Base-by-base conservation (phyloP, 2,329 filamentous ascomycete genomes). In the Stachybotrys chlorohalonatus region DNA sequence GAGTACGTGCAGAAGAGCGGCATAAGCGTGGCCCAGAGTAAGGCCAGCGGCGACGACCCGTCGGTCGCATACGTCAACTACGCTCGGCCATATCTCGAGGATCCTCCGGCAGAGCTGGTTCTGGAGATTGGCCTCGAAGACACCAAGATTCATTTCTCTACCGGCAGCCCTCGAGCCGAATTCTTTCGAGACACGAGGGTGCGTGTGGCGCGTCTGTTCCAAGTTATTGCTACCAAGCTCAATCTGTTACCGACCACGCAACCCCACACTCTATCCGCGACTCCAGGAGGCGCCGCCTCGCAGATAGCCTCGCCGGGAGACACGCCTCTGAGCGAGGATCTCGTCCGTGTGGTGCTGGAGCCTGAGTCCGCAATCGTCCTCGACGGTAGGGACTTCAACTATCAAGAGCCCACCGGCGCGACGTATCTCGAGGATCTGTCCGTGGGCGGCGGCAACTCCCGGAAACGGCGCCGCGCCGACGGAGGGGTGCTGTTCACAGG, bases 1-100 rank as follows among this genome's bases (percentile, higher is more conserved):
- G 86, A 94, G 63, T 92, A 96, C 63, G 82, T 97, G n/a, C 83
- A 93, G 39, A 92, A 93, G 63, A 91, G 88, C 2, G 93, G 93
- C 13, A 77, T 96, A 50, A 83, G 83, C 15, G 80, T 94, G 59
- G 73, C 73, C 1, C 68, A 72, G 8, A 84, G 87, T 52, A 60
- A 57, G 31, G 58, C 55, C 16, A 55, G 56, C 11, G 49, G 31
- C 45, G 52, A 31, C 47, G 61, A 62, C 4, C 62, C 68, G 36
- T 54, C 71, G 32, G 63, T 68, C 15, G 71, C 70, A 47, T 88
- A 82, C 76, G 83, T 95, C 31, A 83, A 83, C 59, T 97, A 97
- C 63, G 83, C 89, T 13, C 84, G 93, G 6, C 93, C 93, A 0
- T 95, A 86, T 63, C 84, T 90, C n/a, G 91, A 96, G 67, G 84